Conservation (phyloP, 192 early-diverging fungal genomes). For the Coemansia sp. region DNA sequence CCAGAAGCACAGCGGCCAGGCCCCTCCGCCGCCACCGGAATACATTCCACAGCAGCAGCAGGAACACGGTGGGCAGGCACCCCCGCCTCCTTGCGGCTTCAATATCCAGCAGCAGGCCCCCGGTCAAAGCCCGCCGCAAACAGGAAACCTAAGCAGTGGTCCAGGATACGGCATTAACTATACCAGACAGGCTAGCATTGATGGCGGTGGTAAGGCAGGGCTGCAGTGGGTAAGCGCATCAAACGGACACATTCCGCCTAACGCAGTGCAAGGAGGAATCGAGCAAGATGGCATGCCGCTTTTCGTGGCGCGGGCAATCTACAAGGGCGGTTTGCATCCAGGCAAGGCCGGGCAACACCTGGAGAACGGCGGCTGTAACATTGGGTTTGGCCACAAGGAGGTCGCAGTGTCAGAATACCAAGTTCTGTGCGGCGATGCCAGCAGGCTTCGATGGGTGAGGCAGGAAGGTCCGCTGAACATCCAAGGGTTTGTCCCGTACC, state of each 20-base stretch:
- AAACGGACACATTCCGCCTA: constrained; percentile 48
- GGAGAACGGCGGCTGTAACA: constrained; percentile 48
- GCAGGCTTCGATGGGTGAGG: constrained; percentile 56
- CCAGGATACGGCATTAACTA: constrained; percentile 12
- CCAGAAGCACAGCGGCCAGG: constrained; percentile 3
- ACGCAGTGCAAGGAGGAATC: constrained; percentile 60
- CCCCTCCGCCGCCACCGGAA: not conserved
- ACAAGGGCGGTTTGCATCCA: constrained; percentile 56
- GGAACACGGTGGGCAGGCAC: constrained; percentile 18
- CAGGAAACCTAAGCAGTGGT: not conserved
- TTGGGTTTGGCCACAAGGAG: constrained; percentile 62
- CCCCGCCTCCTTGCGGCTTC: constrained; percentile 12
- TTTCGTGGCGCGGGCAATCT: constrained; percentile 56
- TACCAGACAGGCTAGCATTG: not conserved
- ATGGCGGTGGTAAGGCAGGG: not conserved
- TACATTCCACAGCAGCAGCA: not conserved
- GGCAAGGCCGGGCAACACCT: constrained; percentile 55
- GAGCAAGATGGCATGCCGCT: constrained; percentile 60
- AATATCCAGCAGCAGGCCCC: not conserved
- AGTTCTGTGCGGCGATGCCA: constrained; percentile 63
- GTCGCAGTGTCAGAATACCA: constrained; percentile 52
- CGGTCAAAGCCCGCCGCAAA: not conserved
- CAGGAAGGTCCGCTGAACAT: constrained; percentile 49
- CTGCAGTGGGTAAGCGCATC: constrained; percentile 49
- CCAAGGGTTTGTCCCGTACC: constrained; percentile 33